A percentile compares a stretch with the other conserved stretches of the same genome.
phyloP scores from a whole-genome alignment of 75 land plant species.

The Gnetum montanum region DNA sequence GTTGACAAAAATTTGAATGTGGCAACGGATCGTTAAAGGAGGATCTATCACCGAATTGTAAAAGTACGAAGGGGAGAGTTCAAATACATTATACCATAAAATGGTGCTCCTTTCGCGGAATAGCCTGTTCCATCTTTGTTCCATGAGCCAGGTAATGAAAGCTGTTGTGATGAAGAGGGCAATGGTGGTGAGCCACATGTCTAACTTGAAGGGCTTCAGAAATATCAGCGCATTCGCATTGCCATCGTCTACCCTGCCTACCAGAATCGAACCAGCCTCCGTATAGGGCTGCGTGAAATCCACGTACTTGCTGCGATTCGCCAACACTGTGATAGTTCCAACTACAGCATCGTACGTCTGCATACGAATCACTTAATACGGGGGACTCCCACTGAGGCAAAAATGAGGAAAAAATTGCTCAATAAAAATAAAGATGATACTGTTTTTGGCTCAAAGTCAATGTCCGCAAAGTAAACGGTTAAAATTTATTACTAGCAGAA shows the following conservation, averaged over 20 bases:
- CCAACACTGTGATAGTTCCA: conserved; percentile 64
- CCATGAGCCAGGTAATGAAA: conserved; percentile 83
- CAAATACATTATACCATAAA: conserved; percentile 55
- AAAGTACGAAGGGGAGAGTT: not conserved
- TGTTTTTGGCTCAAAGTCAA: too few relatives aligned
- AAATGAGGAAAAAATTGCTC: too few relatives aligned
- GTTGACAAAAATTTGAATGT: too few relatives aligned
- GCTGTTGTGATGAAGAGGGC: conserved; percentile 81
- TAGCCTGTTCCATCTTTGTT: conserved; percentile 73
- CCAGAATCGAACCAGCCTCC: conserved; percentile 61
- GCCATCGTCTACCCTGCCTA: conserved; percentile 32
- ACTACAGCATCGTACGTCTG: conserved; percentile 64
- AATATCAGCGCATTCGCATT: conserved; percentile 61
- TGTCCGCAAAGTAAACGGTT: too few relatives aligned
- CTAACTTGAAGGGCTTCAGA: conserved; percentile 72
- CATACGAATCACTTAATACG: too few relatives aligned
- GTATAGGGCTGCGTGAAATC: conserved; percentile 77
- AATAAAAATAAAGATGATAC: too few relatives aligned
- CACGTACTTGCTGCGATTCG: conserved; percentile 47
- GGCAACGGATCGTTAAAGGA: too few relatives aligned
- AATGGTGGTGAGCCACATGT: conserved; percentile 85
- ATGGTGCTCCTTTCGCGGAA: conserved; percentile 88
- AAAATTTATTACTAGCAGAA: too few relatives aligned
- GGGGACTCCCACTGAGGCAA: too few relatives aligned
- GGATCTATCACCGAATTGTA: too few relatives aligned